phyloP scores from a whole-genome alignment of 352 stramenopile genomes.

The Phytophthora hybrid region DNA sequence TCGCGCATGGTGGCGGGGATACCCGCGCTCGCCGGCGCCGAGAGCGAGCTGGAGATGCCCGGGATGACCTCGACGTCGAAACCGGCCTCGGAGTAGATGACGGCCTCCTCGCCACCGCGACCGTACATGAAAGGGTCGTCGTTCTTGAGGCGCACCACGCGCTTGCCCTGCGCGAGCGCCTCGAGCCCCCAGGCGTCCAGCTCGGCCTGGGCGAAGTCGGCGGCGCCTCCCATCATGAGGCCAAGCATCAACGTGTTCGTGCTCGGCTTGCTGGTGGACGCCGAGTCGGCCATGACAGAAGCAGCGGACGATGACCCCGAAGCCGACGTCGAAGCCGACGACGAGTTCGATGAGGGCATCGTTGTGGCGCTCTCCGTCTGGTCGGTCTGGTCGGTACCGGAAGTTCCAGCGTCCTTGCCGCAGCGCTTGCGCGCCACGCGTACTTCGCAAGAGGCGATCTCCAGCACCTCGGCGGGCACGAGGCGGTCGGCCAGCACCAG shows the following conservation, averaged over 20 bases:
- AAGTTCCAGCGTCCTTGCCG: slow-evolving; percentile 70
- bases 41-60: slow-evolving; percentile 96
- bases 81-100: slow-evolving; percentile 77
- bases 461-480: slow-evolving; percentile 92
- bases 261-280: slow-evolving; percentile 18
- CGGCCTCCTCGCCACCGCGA: slow-evolving; percentile 94
- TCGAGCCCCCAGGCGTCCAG: slow-evolving; percentile 95
- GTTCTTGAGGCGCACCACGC: slow-evolving; percentile 97
- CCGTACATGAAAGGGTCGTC: slow-evolving; percentile 98
- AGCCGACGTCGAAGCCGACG: slow-evolving; percentile 23
- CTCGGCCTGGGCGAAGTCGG: slow-evolving; percentile 93
- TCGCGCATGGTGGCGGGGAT: slow-evolving; percentile 97
- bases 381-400: background rate
- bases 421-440: slow-evolving; percentile 94
- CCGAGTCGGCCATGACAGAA: slow-evolving; percentile 43
- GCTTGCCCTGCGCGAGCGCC: slow-evolving; percentile 85
- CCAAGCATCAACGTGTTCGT: slow-evolving; percentile 50
- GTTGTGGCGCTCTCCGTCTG: slow-evolving; percentile 1
- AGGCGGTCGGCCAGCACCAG: slow-evolving; percentile 96
- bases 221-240: slow-evolving; percentile 55
- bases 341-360: slow-evolving; percentile 13
- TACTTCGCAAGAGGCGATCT: slow-evolving; percentile 90
- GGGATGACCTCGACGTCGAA: slow-evolving; percentile 90
- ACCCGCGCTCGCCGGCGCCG: slow-evolving; percentile 92
- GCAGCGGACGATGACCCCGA: slow-evolving; percentile 22